Evolutionary conservation across 495 filamentous ascomycete genomes (phyloP).

Genomic region (Aspergillus saccharolyticus): DNA sequence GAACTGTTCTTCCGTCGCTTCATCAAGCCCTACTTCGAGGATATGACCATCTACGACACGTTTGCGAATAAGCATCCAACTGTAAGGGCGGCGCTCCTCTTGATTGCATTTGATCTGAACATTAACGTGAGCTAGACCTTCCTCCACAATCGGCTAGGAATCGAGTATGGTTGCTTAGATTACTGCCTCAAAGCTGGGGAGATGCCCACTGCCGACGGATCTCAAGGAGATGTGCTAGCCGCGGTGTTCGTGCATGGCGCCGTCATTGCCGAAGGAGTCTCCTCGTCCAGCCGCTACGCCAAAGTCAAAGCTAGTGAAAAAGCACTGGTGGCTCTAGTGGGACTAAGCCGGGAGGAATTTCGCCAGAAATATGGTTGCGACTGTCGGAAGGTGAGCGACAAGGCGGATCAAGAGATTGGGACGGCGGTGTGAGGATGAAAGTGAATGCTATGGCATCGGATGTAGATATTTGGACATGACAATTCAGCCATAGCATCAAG

Average conservation of each 20-base stretch:
- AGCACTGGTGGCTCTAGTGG: conserved; percentile 55
- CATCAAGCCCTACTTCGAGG: conserved; percentile 73
- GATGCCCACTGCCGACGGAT: conserved; percentile 39
- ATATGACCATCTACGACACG: conserved; percentile 84
- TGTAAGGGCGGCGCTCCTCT: conserved; percentile 28
- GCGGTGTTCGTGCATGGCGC: conserved; percentile 73
- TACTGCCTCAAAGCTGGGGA: conserved; percentile 52
- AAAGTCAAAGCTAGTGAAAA: conserved; percentile 68
- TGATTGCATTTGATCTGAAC: conserved; percentile 33
- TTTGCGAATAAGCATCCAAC: conserved; percentile 87
- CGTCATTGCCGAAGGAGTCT: conserved; percentile 57
- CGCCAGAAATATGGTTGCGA: conserved; percentile 55
- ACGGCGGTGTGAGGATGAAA: conserved; percentile 38
- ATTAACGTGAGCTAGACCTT: conserved; percentile 39
- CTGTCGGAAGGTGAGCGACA: conserved; percentile 38
- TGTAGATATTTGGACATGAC: no score
- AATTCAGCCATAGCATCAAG: no score
- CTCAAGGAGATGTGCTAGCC: conserved; percentile 53
- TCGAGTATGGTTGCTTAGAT: conserved; percentile 48
- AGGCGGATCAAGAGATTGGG: conserved; percentile 24
- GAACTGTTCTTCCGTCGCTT: conserved; percentile 70
- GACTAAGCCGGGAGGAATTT: conserved; percentile 55
- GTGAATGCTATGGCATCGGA: no score
- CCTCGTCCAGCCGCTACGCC: conserved; percentile 61
- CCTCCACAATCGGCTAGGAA: conserved; percentile 46